These are phyloP conservation scores for Hyphopichia burtonii DNA, from an alignment of 1,139 yeast genomes.

Conservation along the genomic window DNA sequence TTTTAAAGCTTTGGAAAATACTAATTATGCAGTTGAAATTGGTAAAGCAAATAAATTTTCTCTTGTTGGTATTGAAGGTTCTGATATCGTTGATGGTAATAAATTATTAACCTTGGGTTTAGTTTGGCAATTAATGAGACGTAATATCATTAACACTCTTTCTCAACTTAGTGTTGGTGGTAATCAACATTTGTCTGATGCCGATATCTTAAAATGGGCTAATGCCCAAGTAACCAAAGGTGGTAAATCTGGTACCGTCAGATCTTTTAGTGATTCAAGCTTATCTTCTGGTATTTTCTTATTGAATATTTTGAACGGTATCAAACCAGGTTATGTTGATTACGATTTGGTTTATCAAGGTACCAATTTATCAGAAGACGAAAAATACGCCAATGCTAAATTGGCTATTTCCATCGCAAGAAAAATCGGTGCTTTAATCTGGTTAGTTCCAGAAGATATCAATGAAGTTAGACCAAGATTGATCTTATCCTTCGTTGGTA, in stretches of 20 bases:
- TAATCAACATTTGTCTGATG: conserved; percentile 62
- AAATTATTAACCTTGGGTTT: conserved; percentile 88
- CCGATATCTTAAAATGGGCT: conserved; percentile 93
- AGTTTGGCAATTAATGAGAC: conserved; percentile 98
- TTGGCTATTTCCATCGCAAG: conserved; percentile 97
- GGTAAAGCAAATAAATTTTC: conserved; percentile 93
- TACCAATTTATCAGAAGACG: conserved; percentile 62
- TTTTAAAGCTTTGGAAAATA: conserved; percentile 93
- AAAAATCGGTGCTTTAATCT: conserved; percentile 94
- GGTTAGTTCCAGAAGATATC: conserved; percentile 99
- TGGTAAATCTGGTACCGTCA: conserved; percentile 64
- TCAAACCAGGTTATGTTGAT: conserved; percentile 97
- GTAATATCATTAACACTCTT: conserved; percentile 85
- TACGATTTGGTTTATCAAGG: conserved; percentile 87
- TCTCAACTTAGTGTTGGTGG: conserved; percentile 65
- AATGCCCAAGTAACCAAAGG: conserved; percentile 81
- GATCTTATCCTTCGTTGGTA: conserved; percentile 91
- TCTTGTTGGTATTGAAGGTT: conserved; percentile 96
- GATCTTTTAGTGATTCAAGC: conserved; percentile 83
- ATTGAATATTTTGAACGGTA: conserved; percentile 85
- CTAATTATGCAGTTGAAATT: conserved; percentile 92
- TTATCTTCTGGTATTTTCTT: conserved; percentile 77
- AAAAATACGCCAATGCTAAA: conserved; percentile 89
- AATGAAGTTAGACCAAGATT: conserved; percentile 93
- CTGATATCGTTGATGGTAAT: conserved; percentile 94